A percentile compares a stretch with the other conserved stretches of the same genome.
Evolutionary conservation across 169 alveolate species (phyloP).

Genomic region (Plasmodium gaboni): DNA sequence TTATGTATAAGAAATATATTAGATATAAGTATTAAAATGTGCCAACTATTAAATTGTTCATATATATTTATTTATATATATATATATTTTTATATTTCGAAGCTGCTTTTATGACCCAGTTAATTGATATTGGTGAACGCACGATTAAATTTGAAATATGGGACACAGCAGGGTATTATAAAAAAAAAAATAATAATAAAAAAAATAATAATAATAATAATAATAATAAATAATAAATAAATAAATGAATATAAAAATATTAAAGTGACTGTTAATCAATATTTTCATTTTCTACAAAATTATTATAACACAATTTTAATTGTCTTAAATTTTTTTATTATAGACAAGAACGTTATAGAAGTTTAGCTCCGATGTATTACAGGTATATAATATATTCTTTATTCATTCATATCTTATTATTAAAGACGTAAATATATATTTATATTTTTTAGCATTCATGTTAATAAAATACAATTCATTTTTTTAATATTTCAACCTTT

Average conservation of each 20-base stretch:
- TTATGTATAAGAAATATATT: conserved; percentile 1
- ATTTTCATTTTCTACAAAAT: conserved; percentile 4
- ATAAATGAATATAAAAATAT: not conserved
- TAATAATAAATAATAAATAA: not conserved
- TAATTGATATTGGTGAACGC: conserved; percentile 85
- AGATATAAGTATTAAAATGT: not conserved
- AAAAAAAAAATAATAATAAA: not conserved
- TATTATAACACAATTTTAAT: no score
- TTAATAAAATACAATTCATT: not conserved
- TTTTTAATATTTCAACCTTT: not conserved
- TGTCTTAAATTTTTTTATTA: not conserved
- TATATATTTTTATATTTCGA: conserved; percentile 1
- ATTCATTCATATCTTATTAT: not conserved
- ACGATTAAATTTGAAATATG: conserved; percentile 91
- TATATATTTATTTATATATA: not conserved
- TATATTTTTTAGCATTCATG: not conserved
- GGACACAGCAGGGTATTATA: conserved; percentile 92
- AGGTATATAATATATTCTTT: conserved; percentile 46
- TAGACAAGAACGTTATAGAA: conserved; percentile 90
- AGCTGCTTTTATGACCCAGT: conserved; percentile 93
- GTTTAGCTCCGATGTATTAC: conserved; percentile 92
- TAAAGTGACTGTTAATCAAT: not conserved
- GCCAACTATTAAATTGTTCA: not conserved
- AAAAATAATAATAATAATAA: no score
- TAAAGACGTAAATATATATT: not conserved